Evolutionary conservation across 805 yeast genomes (phyloP), one percentile per base, ranked within the genome.

Genomic region (Wilhelminamyces savonicus): DNA sequence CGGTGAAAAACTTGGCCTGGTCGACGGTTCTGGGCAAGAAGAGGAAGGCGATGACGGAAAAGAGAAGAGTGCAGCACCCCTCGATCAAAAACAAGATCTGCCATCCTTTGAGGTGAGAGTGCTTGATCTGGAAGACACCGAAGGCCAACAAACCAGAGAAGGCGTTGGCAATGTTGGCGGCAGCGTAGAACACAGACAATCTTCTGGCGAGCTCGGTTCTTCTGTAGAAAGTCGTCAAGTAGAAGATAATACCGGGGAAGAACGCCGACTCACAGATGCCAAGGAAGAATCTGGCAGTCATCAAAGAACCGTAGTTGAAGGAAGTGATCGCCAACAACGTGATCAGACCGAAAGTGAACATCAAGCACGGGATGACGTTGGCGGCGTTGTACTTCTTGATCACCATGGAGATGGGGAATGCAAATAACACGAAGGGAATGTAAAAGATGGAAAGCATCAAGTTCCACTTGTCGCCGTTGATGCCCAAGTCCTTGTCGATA

Each of bases 21-120:
- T 50, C 50, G 12, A 62, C 58, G 23, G 51, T 46, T 33, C 67
- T 45, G 4, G 72, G 71, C 24, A 69, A 54, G 31, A 50, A 51
- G 17, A 47, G 21, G 37, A 42, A 59, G 1, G 61, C 57, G 32
- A 52, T 29, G 13, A 50, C 41, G 6, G 71, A 53, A 12, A 59
- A 37, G 6, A 50, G 18, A 13, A 68, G 48, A 2, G 74, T 66
- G 23, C 52, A 44, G 12, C 51, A 48, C 10, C 74, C 74, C 46
- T 69, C 74, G 27, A 68, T 52, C 24, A 70, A 43, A 40, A 69
- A 68, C 31, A 70, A 47, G 28, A 62, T 62, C 37, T 67, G 67
- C 75, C 75, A 70, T 3, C 75, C 74, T 11, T 57, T 44, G 21
- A 69, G 48, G 11, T 40, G 37, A 15, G 55, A 43, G 26, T 45